These are phyloP conservation scores for Raddia distichophylla DNA, from an alignment of 176 grass and related monocot genomes.

Conservation along the genomic window DNA sequence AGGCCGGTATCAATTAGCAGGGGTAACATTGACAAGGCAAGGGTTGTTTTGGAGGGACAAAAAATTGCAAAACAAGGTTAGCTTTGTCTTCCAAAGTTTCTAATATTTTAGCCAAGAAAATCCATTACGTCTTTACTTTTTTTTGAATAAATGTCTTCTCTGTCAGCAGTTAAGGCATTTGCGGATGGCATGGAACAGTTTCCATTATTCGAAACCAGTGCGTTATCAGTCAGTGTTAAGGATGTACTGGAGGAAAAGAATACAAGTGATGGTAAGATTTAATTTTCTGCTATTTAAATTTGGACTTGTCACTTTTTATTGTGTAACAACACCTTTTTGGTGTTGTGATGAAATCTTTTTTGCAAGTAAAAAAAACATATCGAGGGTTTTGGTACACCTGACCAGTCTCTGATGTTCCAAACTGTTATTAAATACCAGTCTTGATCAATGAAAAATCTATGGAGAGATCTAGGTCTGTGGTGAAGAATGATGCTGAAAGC, in stretches of 20 bases:
- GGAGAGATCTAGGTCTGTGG: conserved; percentile 27
- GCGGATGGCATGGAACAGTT: conserved; percentile 38
- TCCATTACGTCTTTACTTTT: conserved; percentile 24
- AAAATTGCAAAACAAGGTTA: conserved; percentile 33
- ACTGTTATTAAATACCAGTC: conserved; percentile 33
- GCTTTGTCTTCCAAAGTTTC: neutral
- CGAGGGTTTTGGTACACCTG: conserved; percentile 22
- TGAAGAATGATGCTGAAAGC: conserved; percentile 10
- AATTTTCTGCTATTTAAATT: conserved; percentile 9
- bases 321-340: neutral
- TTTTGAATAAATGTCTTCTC: conserved; percentile 9
- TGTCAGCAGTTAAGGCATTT: conserved; percentile 24
- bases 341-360: conserved; percentile 32
- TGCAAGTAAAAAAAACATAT: conserved; percentile 22
- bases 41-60: conserved; percentile 52
- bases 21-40: conserved; percentile 60
- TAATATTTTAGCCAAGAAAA: neutral
- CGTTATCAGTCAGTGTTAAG: conserved; percentile 49
- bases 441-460: conserved; percentile 27
- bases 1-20: conserved; percentile 47
- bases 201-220: conserved; percentile 53
- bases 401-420: conserved; percentile 36
- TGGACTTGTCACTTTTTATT: neutral
- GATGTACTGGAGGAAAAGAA: conserved; percentile 48
- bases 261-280: conserved; percentile 36